A percentile compares a stretch with the other conserved stretches of the same genome.
Conservation (phyloP, 805 yeast species). For the Lipomyces mesembrius region DNA sequence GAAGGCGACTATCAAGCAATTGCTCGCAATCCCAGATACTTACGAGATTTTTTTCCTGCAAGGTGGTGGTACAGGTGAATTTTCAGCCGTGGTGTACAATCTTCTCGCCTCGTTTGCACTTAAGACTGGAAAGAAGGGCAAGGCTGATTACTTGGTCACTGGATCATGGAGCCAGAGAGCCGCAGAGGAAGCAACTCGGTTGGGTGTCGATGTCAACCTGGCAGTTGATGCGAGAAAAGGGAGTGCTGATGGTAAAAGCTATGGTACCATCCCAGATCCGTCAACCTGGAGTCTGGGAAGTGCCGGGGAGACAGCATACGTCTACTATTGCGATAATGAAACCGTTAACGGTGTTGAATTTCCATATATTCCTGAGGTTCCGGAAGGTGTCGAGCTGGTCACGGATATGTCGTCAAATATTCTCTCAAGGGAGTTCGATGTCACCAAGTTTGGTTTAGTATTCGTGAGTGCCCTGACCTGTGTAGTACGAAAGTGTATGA, state of each 20-base stretch:
- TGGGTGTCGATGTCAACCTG: conserved; percentile 75
- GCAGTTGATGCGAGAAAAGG: conserved; percentile 66
- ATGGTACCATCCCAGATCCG: conserved; percentile 66
- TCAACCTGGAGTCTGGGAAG: conserved; percentile 60
- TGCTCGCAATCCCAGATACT: conserved; percentile 81
- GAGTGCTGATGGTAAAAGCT: conserved; percentile 55
- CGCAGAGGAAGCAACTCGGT: conserved; percentile 79
- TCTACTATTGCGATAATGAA: conserved; percentile 94
- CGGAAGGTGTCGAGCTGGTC: conserved; percentile 75
- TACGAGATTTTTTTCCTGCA: conserved; percentile 94
- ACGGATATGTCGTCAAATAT: conserved; percentile 96
- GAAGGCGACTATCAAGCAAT: conserved; percentile 64
- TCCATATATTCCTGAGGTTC: conserved; percentile 58
- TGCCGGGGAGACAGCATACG: conserved; percentile 73
- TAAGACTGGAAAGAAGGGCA: conserved; percentile 74
- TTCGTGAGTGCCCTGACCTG: conserved; percentile 49
- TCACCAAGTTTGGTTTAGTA: conserved; percentile 81
- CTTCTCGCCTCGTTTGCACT: conserved; percentile 74
- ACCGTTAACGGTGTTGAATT: conserved; percentile 96
- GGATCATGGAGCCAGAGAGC: conserved; percentile 96
- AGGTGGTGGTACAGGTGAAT: conserved; percentile 98
- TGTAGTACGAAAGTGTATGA: not conserved
- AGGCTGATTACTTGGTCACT: conserved; percentile 83
- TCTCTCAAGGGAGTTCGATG: conserved; percentile 78
- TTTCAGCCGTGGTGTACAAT: conserved; percentile 84